Conservation (phyloP, 805 yeast species). For the Torulaspora franciscae region DNA sequence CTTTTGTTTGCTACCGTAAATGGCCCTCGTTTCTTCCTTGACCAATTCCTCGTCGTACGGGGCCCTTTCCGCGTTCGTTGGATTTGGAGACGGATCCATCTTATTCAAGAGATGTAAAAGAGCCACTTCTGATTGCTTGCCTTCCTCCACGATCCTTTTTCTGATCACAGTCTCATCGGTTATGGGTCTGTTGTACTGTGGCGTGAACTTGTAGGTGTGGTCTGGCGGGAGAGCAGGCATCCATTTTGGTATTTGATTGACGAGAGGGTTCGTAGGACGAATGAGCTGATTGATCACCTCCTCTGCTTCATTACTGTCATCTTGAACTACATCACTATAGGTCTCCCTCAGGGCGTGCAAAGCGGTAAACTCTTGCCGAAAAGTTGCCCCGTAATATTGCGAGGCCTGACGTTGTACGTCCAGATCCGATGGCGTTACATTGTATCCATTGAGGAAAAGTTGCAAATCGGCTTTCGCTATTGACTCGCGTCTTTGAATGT, state of each 20-base stretch:
- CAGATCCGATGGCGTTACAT: slow-evolving; percentile 40
- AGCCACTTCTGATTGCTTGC: slow-evolving; percentile 74
- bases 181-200: slow-evolving; percentile 55
- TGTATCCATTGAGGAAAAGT: slow-evolving; percentile 42
- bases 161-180: slow-evolving; percentile 69
- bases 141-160: slow-evolving; percentile 71
- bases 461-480: slow-evolving; percentile 51
- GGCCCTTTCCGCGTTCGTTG: slow-evolving; percentile 5
- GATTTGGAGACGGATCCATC: not conserved
- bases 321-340: slow-evolving; percentile 11
- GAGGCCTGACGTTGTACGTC: slow-evolving; percentile 35
- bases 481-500: slow-evolving; percentile 54
- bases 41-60: slow-evolving; percentile 14
- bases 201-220: slow-evolving; percentile 80
- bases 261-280: slow-evolving; percentile 43
- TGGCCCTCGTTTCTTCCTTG: slow-evolving; percentile 15
- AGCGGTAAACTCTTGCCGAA: slow-evolving; percentile 11
- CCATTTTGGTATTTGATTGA: slow-evolving; percentile 60
- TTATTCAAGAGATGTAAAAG: slow-evolving; percentile 36
- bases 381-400: slow-evolving; percentile 19
- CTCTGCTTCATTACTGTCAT: slow-evolving; percentile 14
- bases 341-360: slow-evolving; percentile 16
- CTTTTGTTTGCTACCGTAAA: slow-evolving; percentile 8
- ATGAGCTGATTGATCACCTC: slow-evolving; percentile 45
- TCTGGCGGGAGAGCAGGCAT: slow-evolving; percentile 91